Base-by-base conservation (phyloP, 345 rosid genomes). In the Brassica carinata region DNA sequence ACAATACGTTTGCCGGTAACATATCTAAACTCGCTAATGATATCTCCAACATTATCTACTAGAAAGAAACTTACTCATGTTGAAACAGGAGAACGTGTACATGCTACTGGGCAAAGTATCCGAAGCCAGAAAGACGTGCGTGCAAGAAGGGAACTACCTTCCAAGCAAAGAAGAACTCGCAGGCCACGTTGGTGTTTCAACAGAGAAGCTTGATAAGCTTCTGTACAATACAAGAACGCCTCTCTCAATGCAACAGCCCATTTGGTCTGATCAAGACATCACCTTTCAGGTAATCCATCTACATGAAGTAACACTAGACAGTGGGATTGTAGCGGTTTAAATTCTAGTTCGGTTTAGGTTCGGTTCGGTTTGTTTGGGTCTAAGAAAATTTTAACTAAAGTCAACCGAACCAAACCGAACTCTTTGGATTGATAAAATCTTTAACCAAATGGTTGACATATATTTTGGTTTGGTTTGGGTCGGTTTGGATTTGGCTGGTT, bases 1-100 rank as follows among this genome's bases (percentile, higher is more conserved):
- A 87, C 93, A 48, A 88, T 91, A 51, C 96, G 94, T 70, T 82
- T 94, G 76, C 98, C 98, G 87, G 98, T 94, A 90, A 84, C 40
- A 0, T 57, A 48, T 48, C 45, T 7, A 80, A 36, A 26, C 31
- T 59, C 0, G 57, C 0, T 48, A 48, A 48, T 3, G 57, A 48
- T 6, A 48, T 13, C 14, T 48, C 69, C 69, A 65, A 7, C 38
- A 34, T 36, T 17, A 63, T 62, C 75, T 59, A 61, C 27, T 75
- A 45, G 73, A 64, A 69, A 64, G 68, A 69, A 69, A 68, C 26
- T 64, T 73, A 66, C 74, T 36, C 53, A 11, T 75, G 34, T 75
- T 72, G 10, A 19, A 81, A 34, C 89, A 92, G 98, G 94, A 87
- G 83, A 87, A 82, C 62, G 85, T 89, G 55, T 89, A 86, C 81